phyloP scores from a whole-genome alignment of 2,329 filamentous ascomycete species.

The Salinomyces thailandicus region DNA sequence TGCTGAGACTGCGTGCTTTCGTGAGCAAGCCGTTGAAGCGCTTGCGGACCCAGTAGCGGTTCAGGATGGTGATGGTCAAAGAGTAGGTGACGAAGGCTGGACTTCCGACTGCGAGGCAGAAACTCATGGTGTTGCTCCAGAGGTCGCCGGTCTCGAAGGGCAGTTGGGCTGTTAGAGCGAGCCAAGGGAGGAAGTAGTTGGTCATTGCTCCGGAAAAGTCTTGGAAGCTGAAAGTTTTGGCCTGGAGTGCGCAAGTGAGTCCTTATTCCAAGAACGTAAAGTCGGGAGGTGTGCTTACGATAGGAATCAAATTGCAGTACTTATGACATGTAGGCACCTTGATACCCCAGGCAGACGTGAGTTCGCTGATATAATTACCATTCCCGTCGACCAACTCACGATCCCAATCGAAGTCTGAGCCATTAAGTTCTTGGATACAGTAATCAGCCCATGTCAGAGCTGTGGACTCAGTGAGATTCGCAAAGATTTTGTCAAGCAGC shows the following conservation, averaged over 20 bases:
- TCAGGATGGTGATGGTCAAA: conserved; percentile 16
- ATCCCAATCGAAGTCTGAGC: not conserved
- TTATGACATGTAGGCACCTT: not conserved
- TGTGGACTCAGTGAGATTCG: not conserved
- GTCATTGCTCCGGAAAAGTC: conserved; percentile 12
- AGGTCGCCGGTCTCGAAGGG: conserved; percentile 16
- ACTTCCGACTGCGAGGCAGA: conserved; percentile 15
- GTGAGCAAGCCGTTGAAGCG: conserved; percentile 9
- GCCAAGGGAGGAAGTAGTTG: conserved; percentile 18
- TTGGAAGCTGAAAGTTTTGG: conserved; percentile 13
- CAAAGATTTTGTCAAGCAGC: not conserved
- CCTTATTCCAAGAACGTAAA: too few relatives aligned
- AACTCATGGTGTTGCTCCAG: conserved; percentile 14
- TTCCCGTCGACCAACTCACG: not conserved
- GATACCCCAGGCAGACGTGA: conserved; percentile 2
- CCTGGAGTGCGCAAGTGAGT: too few relatives aligned
- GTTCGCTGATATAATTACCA: not conserved
- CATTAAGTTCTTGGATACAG: not conserved
- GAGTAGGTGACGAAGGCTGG: conserved; percentile 18
- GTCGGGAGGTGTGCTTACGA: too few relatives aligned
- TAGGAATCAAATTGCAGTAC: not conserved
- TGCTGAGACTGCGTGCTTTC: conserved; percentile 9
- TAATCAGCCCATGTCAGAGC: not conserved
- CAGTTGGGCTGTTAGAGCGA: conserved; percentile 16
- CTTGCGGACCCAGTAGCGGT: conserved; percentile 11